phyloP scores from a whole-genome alignment of 2,329 filamentous ascomycete genomes.

The Xylaria sp. region DNA sequence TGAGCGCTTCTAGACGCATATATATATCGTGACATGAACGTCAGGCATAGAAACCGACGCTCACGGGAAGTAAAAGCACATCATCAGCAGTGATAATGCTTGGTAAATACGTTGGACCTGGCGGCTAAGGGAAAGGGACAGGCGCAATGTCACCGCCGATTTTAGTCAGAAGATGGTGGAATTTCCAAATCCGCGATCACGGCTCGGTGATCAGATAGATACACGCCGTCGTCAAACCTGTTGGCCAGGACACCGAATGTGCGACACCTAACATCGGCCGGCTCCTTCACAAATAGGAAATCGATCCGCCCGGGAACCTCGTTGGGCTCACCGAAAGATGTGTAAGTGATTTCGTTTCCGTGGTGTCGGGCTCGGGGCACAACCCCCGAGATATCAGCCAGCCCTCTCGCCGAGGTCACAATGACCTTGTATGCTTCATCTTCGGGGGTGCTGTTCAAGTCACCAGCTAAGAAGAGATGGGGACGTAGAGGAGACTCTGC shows the following conservation, averaged over 20 bases:
- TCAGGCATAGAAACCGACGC: slow-evolving; percentile 2
- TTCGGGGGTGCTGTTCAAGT: background rate
- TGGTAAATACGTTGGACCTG: background rate
- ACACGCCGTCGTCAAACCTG: background rate
- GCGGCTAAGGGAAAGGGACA: background rate
- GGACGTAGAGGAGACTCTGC: background rate
- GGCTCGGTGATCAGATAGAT: background rate
- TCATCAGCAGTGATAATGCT: background rate
- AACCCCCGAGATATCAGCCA: background rate
- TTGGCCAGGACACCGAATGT: background rate
- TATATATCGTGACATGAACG: background rate
- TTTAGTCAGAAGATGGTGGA: background rate
- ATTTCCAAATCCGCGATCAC: background rate
- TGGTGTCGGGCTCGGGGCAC: background rate
- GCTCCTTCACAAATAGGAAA: background rate
- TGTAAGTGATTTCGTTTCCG: background rate
- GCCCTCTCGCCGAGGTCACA: background rate
- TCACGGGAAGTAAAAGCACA: background rate
- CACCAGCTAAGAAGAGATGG: background rate
- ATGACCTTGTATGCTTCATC: background rate
- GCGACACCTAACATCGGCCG: background rate
- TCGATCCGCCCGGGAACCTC: background rate
- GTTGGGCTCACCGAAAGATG: background rate
- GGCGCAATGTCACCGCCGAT: background rate
- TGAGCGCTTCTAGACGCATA: background rate